phyloP scores from a whole-genome alignment of 1,284 basidiomycete species.

The Ganoderma leucocontextum region DNA sequence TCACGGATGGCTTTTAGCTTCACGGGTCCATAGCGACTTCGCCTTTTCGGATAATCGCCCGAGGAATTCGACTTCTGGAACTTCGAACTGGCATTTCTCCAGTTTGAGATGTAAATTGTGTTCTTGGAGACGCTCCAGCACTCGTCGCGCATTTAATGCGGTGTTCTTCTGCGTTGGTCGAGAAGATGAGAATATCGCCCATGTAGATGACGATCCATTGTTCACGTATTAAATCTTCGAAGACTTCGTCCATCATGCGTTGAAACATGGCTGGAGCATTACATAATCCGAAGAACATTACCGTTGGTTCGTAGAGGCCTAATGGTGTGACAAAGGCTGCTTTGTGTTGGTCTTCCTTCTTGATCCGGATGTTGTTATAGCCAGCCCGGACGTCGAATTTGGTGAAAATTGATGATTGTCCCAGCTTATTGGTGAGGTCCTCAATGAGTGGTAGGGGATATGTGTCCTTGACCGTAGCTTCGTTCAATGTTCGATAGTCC shows the following conservation, averaged over 20 bases:
- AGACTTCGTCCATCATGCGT: constrained; percentile 14
- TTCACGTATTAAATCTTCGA: background rate
- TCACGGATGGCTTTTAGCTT: constrained; percentile 46
- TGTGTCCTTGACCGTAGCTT: constrained; percentile 39
- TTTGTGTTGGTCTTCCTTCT: constrained; percentile 15
- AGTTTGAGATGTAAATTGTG: background rate
- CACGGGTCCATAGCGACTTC: constrained; percentile 45
- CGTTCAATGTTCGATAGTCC: constrained; percentile 40
- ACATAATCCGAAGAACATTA: constrained; percentile 18
- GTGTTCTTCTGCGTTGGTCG: background rate
- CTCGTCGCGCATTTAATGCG: background rate
- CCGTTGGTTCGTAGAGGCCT: constrained; percentile 12
- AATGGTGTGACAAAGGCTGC: constrained; percentile 12
- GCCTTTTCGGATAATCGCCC: constrained; percentile 45
- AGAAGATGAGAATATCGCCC: constrained; percentile 16
- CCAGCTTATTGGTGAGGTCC: constrained; percentile 10
- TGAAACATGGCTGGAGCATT: constrained; percentile 15
- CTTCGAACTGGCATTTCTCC: constrained; percentile 38
- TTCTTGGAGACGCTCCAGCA: background rate
- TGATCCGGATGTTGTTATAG: constrained; percentile 20
- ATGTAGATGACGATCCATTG: constrained; percentile 8
- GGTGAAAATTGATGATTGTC: constrained; percentile 8
- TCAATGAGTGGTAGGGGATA: constrained; percentile 16
- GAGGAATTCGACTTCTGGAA: constrained; percentile 43
- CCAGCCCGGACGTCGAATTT: constrained; percentile 14